Evolutionary conservation across 805 yeast species (phyloP).

Genomic region (Myxozyma sirexii): DNA sequence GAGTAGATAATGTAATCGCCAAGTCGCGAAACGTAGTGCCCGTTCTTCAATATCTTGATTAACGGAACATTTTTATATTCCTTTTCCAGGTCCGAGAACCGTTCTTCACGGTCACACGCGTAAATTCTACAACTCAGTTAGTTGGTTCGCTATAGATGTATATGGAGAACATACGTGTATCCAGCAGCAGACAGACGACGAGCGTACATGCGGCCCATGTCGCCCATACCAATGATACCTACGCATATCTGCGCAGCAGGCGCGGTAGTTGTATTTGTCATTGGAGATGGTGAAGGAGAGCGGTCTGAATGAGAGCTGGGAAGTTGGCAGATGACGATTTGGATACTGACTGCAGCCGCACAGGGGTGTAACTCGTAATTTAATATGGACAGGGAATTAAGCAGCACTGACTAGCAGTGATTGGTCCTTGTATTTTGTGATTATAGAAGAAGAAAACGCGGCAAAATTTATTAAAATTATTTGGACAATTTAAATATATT

Average conservation of each 20-base stretch:
- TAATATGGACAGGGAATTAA: too few species aligned
- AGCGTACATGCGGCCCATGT: constrained; percentile 93
- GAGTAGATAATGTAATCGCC: constrained; percentile 86
- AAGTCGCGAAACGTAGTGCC: constrained; percentile 77
- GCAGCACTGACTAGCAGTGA: too few species aligned
- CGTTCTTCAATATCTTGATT: constrained; percentile 67
- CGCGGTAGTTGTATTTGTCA: not conserved
- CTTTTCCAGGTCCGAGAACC: constrained; percentile 50
- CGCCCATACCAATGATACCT: constrained; percentile 95
- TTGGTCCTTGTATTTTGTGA: too few species aligned
- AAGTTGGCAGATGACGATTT: too few species aligned
- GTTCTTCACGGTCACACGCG: constrained; percentile 82
- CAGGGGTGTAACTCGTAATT: too few species aligned
- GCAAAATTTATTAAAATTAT: too few species aligned
- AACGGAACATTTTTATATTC: constrained; percentile 45
- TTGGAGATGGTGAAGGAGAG: not conserved
- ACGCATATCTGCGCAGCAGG: constrained; percentile 45
- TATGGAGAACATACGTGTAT: constrained; percentile 54
- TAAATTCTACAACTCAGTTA: constrained; percentile 52
- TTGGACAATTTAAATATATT: too few species aligned
- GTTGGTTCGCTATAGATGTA: not conserved
- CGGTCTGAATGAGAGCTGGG: constrained; percentile 1
- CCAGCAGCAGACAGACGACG: constrained; percentile 75
- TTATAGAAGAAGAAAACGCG: too few species aligned
- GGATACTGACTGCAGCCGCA: too few species aligned